Evolutionary conservation across 2,329 filamentous ascomycete species (phyloP), one percentile per base, ranked within the genome.

Genomic region (Pseudocercospora vitis): DNA sequence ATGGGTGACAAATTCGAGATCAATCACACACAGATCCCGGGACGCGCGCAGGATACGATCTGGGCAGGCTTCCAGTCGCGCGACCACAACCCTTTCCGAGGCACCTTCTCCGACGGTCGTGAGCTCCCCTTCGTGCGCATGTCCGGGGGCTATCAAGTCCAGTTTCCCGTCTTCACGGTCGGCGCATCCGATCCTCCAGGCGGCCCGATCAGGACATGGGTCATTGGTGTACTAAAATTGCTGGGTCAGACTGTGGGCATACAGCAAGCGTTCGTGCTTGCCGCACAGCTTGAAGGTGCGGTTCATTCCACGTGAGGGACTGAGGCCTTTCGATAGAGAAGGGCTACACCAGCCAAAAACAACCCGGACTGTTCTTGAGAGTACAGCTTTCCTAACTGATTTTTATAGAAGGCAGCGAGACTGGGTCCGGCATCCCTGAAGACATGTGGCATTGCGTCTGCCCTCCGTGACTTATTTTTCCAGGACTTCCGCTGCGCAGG

Each of bases 371-470:
- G 6, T n/a, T n/a, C n/a, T n/a, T n/a, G n/a, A n/a, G n/a, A 40
- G 37, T 16, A 45, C 12, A 7, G 40, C n/a, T 28, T 24, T 46
- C 40, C 52, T 55, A 42, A 51, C 48, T 55, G 48, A 55, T 51
- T 40, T 12, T 9, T 45, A 5, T 51, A 52, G 48, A 49, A 56
- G 53, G 53, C 16, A 40, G 44, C 45, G 49, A 56, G 23, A 48
- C 53, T 35, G 53, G 53, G 9, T 52, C 53, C 26, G 53, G 53
- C 4, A 56, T 56, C 1, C 53, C 53, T 28, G 53, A 56, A 29
- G 49, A 56, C 37, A 52, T 56, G 49, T 56, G 53, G 53, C 53
- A 56, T 40, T 56, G 53, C 26, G 47, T 45, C 11, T 40, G 50
- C 26, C 53, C 53, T 4, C 49, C 49, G 4, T 56, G 31, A 56